phyloP scores from a whole-genome alignment of 306 rosid species.

The Astragalus glycyphyllos region DNA sequence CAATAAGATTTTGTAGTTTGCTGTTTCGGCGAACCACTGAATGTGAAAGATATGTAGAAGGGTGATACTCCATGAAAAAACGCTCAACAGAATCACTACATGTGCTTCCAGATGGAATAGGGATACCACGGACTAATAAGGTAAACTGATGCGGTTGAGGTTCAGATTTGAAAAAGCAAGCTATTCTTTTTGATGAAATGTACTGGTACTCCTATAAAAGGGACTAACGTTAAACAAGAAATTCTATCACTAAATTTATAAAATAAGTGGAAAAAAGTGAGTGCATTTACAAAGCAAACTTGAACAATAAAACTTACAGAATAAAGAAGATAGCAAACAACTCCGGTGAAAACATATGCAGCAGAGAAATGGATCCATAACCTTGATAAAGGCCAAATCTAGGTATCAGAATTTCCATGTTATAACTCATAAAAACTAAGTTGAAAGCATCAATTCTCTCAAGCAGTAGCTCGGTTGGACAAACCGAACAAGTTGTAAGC shows the following conservation, averaged over 20 bases:
- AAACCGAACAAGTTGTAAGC: no score
- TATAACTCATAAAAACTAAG: slow-evolving; percentile 19
- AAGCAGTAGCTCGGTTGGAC: no score
- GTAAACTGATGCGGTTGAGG: slow-evolving; percentile 73
- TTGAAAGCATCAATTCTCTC: neutral
- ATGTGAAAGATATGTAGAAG: slow-evolving; percentile 81
- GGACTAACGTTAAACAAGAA: slow-evolving; percentile 39
- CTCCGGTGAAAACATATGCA: slow-evolving; percentile 75
- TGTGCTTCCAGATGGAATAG: slow-evolving; percentile 68
- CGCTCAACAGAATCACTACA: slow-evolving; percentile 66
- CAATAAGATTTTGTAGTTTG: slow-evolving; percentile 70
- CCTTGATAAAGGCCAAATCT: slow-evolving; percentile 59
- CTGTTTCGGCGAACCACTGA: slow-evolving; percentile 58
- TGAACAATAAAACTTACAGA: slow-evolving; percentile 60
- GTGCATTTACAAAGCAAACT: slow-evolving; percentile 31
- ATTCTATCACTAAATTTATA: slow-evolving; percentile 13
- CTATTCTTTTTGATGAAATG: slow-evolving; percentile 69
- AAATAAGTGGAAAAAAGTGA: slow-evolving; percentile 32
- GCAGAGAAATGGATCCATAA: slow-evolving; percentile 89
- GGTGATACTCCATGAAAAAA: slow-evolving; percentile 74
- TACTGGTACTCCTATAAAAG: slow-evolving; percentile 65
- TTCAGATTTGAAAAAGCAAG: slow-evolving; percentile 60
- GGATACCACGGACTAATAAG: slow-evolving; percentile 70
- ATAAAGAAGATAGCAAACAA: slow-evolving; percentile 88
- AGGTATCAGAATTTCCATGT: slow-evolving; percentile 47